A percentile compares a stretch with the other conserved stretches of the same genome.
phyloP scores from a whole-genome alignment of 495 filamentous ascomycete genomes.

The Penicillium coprophilum region DNA sequence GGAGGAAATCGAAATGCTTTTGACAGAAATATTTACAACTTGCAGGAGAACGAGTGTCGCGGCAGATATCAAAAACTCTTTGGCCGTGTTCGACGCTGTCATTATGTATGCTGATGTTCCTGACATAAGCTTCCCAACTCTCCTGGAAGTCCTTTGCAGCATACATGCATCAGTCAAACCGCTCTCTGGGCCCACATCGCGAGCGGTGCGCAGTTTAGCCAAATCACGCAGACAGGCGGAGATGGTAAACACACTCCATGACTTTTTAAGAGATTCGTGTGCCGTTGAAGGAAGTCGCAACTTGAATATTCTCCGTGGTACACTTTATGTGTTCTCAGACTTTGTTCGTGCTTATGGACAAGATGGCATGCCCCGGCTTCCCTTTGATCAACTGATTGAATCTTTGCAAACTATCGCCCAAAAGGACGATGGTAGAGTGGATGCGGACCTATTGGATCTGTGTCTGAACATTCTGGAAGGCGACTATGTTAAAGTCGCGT shows the following conservation, averaged over 20 bases:
- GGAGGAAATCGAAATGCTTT: slow-evolving; percentile 62
- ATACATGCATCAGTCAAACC: slow-evolving; percentile 73
- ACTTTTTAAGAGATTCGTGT: slow-evolving; percentile 55
- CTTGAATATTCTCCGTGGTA: slow-evolving; percentile 64
- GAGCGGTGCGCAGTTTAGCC: slow-evolving; percentile 71
- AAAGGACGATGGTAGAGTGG: slow-evolving; percentile 50
- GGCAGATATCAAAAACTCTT: slow-evolving; percentile 71
- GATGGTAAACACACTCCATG: slow-evolving; percentile 63
- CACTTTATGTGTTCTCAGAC: slow-evolving; percentile 67
- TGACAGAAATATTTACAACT: slow-evolving; percentile 67
- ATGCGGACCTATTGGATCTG: slow-evolving; percentile 56
- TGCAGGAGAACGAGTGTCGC: slow-evolving; percentile 73
- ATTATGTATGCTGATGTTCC: slow-evolving; percentile 79
- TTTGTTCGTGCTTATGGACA: slow-evolving; percentile 52
- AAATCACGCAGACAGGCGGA: slow-evolving; percentile 75
- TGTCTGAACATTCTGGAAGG: slow-evolving; percentile 46
- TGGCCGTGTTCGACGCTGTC: slow-evolving; percentile 75
- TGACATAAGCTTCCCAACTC: slow-evolving; percentile 60
- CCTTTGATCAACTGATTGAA: slow-evolving; percentile 52
- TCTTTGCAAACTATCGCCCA: slow-evolving; percentile 57
- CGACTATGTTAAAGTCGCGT: slow-evolving; percentile 33
- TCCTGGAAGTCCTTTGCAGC: slow-evolving; percentile 77
- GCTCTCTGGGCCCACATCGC: slow-evolving; percentile 71
- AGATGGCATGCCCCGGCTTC: slow-evolving; percentile 60
- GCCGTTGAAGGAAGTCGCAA: slow-evolving; percentile 50